phyloP scores from a whole-genome alignment of 148 eudicot genomes.

The Vaccinium macrocarpon region DNA sequence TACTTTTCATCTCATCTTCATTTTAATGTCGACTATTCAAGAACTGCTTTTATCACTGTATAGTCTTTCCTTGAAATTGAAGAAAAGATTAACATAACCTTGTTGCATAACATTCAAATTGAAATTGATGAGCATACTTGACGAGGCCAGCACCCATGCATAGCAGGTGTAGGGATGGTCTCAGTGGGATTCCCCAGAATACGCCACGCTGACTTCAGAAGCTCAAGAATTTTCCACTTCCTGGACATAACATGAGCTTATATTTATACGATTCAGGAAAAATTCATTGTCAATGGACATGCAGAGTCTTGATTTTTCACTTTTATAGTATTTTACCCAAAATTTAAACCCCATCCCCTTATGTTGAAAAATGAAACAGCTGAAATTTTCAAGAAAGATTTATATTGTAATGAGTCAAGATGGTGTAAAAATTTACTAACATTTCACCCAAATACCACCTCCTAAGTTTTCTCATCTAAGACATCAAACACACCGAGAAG shows the following conservation, averaged over 20 bases:
- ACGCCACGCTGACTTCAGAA: conserved; percentile 97
- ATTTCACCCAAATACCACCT: conserved; percentile 40
- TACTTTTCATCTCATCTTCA: too few relatives aligned
- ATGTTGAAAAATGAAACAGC: background rate
- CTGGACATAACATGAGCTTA: conserved; percentile 38
- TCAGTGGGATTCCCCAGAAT: conserved; percentile 87
- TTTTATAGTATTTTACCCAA: background rate
- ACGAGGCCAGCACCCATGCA: conserved; percentile 94
- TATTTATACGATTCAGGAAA: background rate
- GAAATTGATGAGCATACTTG: conserved; percentile 56
- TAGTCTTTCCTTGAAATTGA: background rate
- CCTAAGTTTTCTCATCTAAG: conserved; percentile 95
- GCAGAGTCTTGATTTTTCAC: background rate
- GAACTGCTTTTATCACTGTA: background rate
- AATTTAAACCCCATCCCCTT: background rate
- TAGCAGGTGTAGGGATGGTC: conserved; percentile 85
- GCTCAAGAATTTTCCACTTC: conserved; percentile 96
- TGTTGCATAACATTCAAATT: conserved; percentile 9
- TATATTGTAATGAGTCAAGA: background rate
- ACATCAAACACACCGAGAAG: conserved; percentile 93
- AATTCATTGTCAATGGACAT: background rate
- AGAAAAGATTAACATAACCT: background rate
- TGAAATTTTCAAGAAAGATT: background rate
- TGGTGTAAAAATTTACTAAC: background rate
- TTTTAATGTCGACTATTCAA: too few relatives aligned